A percentile compares a stretch with the other conserved stretches of the same genome.
Evolutionary conservation across 345 rosid species (phyloP).

Genomic region (Populus alba): DNA sequence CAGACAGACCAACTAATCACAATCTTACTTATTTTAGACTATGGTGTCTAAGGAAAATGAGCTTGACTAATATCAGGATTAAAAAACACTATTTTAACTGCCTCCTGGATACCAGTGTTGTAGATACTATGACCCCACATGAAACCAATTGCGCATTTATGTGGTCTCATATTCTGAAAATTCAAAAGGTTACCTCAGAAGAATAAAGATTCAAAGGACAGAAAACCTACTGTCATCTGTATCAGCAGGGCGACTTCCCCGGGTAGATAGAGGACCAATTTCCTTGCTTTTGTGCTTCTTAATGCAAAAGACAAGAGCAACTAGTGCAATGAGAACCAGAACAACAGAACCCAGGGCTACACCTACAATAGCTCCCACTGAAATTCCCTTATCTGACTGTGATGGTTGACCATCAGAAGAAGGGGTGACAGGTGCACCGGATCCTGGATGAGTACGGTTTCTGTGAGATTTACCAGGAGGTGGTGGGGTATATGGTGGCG

Average conservation of each 20-base stretch:
- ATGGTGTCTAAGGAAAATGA: not conserved
- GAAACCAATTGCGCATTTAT: not conserved
- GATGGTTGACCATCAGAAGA: slow-evolving; percentile 41
- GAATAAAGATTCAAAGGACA: not conserved
- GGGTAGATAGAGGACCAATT: slow-evolving; percentile 43
- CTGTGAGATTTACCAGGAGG: slow-evolving; percentile 51
- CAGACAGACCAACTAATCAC: not conserved
- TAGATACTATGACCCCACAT: not conserved
- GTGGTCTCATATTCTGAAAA: not conserved
- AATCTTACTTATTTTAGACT: not conserved
- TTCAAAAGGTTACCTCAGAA: not conserved
- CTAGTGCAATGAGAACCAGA: slow-evolving; percentile 44
- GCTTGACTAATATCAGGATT: not conserved
- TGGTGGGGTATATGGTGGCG: slow-evolving; percentile 57
- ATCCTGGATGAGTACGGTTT: slow-evolving; percentile 44
- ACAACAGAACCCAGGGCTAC: slow-evolving; percentile 61
- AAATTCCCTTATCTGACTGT: slow-evolving; percentile 46
- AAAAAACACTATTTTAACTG: not conserved
- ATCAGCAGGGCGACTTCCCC: slow-evolving; percentile 46
- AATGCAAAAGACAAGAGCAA: slow-evolving; percentile 49
- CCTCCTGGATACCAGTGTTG: not conserved
- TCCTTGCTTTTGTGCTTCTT: slow-evolving; percentile 47
- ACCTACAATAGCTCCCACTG: slow-evolving; percentile 63
- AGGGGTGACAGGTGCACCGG: slow-evolving; percentile 36
- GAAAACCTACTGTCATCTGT: slow-evolving; percentile 38